Evolutionary conservation across 2,329 filamentous ascomycete species (phyloP), one percentile per base, ranked within the genome.

Genomic region (Colletotrichum somersetense): DNA sequence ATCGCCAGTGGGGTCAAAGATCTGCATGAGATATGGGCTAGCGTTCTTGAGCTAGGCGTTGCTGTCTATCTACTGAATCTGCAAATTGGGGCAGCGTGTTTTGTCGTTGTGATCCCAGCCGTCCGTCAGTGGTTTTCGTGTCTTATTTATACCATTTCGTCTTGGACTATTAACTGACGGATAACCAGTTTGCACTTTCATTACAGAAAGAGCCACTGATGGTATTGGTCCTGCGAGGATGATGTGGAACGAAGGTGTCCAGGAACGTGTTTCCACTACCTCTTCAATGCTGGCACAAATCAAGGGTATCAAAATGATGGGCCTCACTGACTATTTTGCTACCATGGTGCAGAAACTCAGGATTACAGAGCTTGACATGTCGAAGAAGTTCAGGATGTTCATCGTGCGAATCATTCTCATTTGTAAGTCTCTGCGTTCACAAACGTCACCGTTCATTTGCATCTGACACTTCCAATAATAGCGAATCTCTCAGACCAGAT

Each of bases 91-190:
- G 71, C 66, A 20, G 74, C 74, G 4, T 76, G 67, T 38, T 66
- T 75, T 33, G 70, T 77, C 81, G 75, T 10, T 71, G 87, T 62
- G 83, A 83, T 2, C 81, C 85, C 48, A 84, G 81, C 72, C 78
- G 42, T 66, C 16, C 23, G 67, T 69, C 84, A 10, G 68, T 71
- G 20, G 42, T 50, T 23, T 50, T 50, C n/a, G 10, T 50, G 1
- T 50, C 5, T 23, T 50, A 6, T 48, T 18, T 23, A 3, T 23
- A 14, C 46, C 20, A 50, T 50, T 3, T n/a, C 20, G 10, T 5
- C 46, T 23, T 12, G 46, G n/a, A 44, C 42, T 44, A 1, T 50
- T 11, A 5, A 53, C 33, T 52, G 20, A 58, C n/a, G 7, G 3
- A n/a, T 26, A 3, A 20, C 5, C 23, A 69, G 67, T 65, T 8